These are phyloP conservation scores for Bruguiera gymnorhiza DNA, from an alignment of 345 rosid genomes.

Conservation along the genomic window DNA sequence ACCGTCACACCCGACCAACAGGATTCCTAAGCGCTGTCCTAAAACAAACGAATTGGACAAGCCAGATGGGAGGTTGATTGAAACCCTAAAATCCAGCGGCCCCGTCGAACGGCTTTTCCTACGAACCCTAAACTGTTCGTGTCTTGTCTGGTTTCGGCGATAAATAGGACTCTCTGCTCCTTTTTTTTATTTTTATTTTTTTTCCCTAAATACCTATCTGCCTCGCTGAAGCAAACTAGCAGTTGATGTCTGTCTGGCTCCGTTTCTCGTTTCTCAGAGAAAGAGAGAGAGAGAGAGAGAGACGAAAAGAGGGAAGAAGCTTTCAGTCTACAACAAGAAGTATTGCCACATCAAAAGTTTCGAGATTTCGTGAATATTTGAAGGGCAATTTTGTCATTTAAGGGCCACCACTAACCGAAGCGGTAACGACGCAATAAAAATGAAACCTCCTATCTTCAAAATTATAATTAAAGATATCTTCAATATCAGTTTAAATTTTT, in stretches of 20 bases:
- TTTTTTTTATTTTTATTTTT: no score
- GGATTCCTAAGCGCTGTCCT: not conserved
- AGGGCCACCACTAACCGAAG: not conserved
- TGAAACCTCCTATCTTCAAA: no score
- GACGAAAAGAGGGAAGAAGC: not conserved
- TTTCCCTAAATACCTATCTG: not conserved
- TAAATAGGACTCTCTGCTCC: no score
- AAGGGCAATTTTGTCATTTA: constrained; percentile 19
- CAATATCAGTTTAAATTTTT: no score
- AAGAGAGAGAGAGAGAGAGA: not conserved
- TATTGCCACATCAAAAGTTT: no score
- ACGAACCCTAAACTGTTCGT: not conserved
- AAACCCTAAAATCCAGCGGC: constrained; percentile 24
- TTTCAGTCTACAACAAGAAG: no score
- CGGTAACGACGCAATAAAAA: not conserved
- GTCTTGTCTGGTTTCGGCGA: no score
- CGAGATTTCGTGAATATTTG: not conserved
- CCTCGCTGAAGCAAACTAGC: not conserved
- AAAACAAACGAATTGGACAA: no score
- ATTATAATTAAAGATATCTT: no score
- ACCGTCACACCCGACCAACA: constrained; percentile 4
- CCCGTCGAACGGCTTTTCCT: not conserved
- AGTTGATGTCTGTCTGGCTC: not conserved
- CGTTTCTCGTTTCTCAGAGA: not conserved
- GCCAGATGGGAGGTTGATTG: not conserved